These are phyloP conservation scores for Spencermartinsiella ligniputridi DNA, from an alignment of 1,139 yeast species.

Conservation along the genomic window DNA sequence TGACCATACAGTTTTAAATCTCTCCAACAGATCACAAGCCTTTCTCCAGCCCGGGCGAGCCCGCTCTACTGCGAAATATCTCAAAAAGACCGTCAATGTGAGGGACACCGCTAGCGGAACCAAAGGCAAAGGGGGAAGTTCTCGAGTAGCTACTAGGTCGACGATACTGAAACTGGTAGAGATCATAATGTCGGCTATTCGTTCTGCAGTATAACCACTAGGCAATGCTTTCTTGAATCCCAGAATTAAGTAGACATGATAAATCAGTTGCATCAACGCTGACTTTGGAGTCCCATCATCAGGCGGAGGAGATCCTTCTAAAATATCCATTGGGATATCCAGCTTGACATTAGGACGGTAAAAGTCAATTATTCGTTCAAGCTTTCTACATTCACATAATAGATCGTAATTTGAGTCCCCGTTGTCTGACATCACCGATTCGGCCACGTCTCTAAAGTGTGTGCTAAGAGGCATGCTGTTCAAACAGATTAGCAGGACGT, in stretches of 20 bases:
- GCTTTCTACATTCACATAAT: slow-evolving; percentile 27
- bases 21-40: slow-evolving; percentile 23
- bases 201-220: slow-evolving; percentile 6
- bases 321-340: slow-evolving; percentile 4
- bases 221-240: slow-evolving; percentile 23
- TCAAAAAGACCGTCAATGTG: slow-evolving; percentile 27
- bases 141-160: slow-evolving; percentile 22
- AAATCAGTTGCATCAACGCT: slow-evolving; percentile 19
- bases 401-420: slow-evolving; percentile 20
- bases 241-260: slow-evolving; percentile 21
- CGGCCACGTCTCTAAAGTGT: slow-evolving; percentile 32
- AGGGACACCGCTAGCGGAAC: slow-evolving; percentile 29
- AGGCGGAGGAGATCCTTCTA: slow-evolving; percentile 4
- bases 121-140: slow-evolving; percentile 26
- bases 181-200: slow-evolving; percentile 16
- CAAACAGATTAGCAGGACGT: slow-evolving; percentile 29
- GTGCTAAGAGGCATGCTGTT: slow-evolving; percentile 34
- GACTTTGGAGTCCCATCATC: slow-evolving; percentile 17
- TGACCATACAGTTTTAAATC: slow-evolving; percentile 26
- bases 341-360: slow-evolving; percentile 28
- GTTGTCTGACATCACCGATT: not conserved
- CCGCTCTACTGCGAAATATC: slow-evolving; percentile 8
- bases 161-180: slow-evolving; percentile 22
- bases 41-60: slow-evolving; percentile 22
- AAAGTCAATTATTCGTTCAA: slow-evolving; percentile 32